Conservation (phyloP, 768 basidiomycete species). For the Tephrocybe sp. region DNA sequence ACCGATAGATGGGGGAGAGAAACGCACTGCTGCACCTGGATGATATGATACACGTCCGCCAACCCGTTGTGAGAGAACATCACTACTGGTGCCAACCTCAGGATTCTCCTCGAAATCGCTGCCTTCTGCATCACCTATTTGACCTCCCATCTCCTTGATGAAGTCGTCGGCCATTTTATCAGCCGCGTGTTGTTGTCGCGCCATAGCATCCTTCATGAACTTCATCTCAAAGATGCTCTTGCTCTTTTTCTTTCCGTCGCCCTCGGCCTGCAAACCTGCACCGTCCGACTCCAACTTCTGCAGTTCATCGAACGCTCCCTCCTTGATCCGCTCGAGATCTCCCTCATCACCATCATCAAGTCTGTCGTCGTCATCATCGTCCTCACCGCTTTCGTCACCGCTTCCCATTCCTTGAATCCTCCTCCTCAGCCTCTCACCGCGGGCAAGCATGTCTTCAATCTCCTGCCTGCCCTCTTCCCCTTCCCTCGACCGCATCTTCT, state of each 20-base stretch:
- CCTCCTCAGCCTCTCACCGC: conserved; percentile 74
- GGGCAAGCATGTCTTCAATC: conserved; percentile 81
- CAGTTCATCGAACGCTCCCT: conserved; percentile 77
- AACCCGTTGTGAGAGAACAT: conserved; percentile 48
- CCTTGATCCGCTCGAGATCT: conserved; percentile 50
- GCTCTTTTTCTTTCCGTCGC: conserved; percentile 33
- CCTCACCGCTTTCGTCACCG: conserved; percentile 48
- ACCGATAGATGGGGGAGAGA: background rate
- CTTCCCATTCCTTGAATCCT: conserved; percentile 69
- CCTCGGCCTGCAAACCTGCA: conserved; percentile 19
- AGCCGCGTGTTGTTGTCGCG: conserved; percentile 54
- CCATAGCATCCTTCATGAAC: conserved; percentile 95
- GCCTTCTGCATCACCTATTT: conserved; percentile 22
- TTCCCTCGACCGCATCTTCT: conserved; percentile 60
- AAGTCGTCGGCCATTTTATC: conserved; percentile 72
- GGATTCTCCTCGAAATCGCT: conserved; percentile 27
- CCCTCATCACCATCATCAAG: conserved; percentile 34
- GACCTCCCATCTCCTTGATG: conserved; percentile 58
- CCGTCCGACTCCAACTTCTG: conserved; percentile 42
- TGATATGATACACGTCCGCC: conserved; percentile 67
- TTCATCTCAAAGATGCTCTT: conserved; percentile 93
- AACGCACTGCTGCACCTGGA: conserved; percentile 44
- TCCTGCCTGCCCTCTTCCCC: conserved; percentile 58
- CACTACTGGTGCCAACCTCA: conserved; percentile 26
- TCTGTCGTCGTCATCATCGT: conserved; percentile 43